Conservation (phyloP, 768 basidiomycete species). For the Thelephora ganbajun region DNA sequence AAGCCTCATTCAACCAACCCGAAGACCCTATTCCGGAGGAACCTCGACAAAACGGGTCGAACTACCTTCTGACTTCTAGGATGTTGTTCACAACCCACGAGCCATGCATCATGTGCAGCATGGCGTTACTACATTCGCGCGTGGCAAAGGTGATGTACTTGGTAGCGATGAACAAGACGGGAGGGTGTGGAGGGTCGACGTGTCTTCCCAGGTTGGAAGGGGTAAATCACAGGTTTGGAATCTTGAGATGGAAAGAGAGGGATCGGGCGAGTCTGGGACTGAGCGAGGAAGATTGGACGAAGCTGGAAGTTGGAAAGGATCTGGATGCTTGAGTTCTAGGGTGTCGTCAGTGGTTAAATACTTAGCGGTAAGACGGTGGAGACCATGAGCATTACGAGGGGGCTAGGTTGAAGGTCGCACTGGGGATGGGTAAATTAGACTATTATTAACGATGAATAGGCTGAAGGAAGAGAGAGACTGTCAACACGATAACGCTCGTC, state of each 20-base stretch:
- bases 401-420: no score
- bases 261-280: not conserved
- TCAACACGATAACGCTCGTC: not conserved
- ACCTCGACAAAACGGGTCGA: conserved; percentile 39
- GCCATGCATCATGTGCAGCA: conserved; percentile 95
- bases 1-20: conserved; percentile 24
- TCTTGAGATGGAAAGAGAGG: conserved; percentile 47
- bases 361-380: no score
- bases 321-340: not conserved
- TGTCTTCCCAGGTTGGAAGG: conserved; percentile 73
- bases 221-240: conserved; percentile 79
- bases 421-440: no score
- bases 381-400: no score
- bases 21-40: conserved; percentile 1
- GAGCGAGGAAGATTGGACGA: not conserved
- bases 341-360: no score
- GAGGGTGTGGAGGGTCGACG: conserved; percentile 70
- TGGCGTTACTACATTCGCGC: conserved; percentile 92
- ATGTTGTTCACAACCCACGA: conserved; percentile 89
- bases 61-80: conserved; percentile 82
- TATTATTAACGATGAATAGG: not conserved
- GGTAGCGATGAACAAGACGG: conserved; percentile 58
- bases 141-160: conserved; percentile 78
- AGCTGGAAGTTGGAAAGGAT: not conserved
- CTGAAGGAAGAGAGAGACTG: not conserved